Percentiles rank a stretch among this genome's conserved stretches.
phyloP scores from a whole-genome alignment of 2,329 filamentous ascomycete genomes.

The Trematosphaeria pertusa region DNA sequence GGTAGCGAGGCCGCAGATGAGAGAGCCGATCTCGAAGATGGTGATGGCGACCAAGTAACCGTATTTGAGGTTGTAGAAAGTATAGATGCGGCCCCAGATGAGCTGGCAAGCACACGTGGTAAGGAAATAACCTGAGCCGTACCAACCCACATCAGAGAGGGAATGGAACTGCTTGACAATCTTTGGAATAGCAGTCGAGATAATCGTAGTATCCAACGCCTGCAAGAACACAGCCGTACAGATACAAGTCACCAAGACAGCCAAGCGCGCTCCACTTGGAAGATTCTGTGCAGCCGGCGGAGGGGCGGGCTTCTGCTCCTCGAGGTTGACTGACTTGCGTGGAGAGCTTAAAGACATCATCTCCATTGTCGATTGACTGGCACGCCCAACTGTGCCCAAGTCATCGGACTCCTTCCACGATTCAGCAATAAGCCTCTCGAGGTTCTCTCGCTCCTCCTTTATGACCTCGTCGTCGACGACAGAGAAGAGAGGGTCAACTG shows the following conservation, averaged over 20 bases:
- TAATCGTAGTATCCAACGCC: slow-evolving; percentile 19
- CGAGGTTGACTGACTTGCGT: slow-evolving; percentile 2
- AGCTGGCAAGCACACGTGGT: slow-evolving; percentile 44
- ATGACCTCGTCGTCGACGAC: slow-evolving; percentile 12
- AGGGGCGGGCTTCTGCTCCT: slow-evolving; percentile 9
- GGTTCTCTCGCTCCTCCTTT: slow-evolving; percentile 8
- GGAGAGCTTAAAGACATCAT: slow-evolving; percentile 7
- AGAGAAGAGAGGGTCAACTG: slow-evolving; percentile 13
- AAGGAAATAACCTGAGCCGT: slow-evolving; percentile 22
- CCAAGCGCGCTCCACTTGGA: slow-evolving; percentile 5
- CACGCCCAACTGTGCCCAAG: slow-evolving; percentile 2
- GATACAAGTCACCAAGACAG: slow-evolving; percentile 8
- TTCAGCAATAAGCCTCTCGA: slow-evolving; percentile 12
- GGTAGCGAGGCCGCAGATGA: slow-evolving; percentile 12
- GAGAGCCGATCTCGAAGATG: slow-evolving; percentile 16
- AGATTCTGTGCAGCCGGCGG: slow-evolving; percentile 12
- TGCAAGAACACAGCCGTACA: slow-evolving; percentile 15
- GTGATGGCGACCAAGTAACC: slow-evolving; percentile 33
- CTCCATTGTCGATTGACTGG: slow-evolving; percentile 11
- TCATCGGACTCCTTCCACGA: slow-evolving; percentile 13
- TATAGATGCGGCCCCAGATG: slow-evolving; percentile 54
- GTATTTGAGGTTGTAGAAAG: slow-evolving; percentile 49
- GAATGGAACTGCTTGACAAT: slow-evolving; percentile 26
- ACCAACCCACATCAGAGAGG: slow-evolving; percentile 34
- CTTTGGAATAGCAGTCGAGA: slow-evolving; percentile 24